Evolutionary conservation across 345 rosid species (phyloP).

Genomic region (Pugionium dolabratum): DNA sequence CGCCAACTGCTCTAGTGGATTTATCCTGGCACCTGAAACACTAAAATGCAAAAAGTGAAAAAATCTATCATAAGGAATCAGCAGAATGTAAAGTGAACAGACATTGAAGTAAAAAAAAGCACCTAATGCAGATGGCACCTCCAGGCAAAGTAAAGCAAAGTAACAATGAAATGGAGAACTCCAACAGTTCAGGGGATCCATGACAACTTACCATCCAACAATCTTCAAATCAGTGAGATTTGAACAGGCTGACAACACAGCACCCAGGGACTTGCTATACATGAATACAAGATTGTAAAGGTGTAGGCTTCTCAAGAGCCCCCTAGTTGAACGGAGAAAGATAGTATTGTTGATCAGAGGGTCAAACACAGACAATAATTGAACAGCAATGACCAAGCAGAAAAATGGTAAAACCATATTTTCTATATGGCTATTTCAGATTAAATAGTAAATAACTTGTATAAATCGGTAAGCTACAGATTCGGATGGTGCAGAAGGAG

Average conservation of each 20-base stretch:
- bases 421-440: not conserved
- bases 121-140: slow-evolving; percentile 6
- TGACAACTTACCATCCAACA: slow-evolving; percentile 76
- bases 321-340: slow-evolving; percentile 45
- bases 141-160: slow-evolving; percentile 12
- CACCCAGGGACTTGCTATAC: slow-evolving; percentile 57
- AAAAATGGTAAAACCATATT: slow-evolving; percentile 3
- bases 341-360: slow-evolving; percentile 20
- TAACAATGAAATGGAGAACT: slow-evolving; percentile 22
- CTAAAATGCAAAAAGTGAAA: slow-evolving; percentile 11
- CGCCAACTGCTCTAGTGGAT: slow-evolving; percentile 63
- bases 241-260: slow-evolving; percentile 66
- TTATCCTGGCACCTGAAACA: slow-evolving; percentile 42
- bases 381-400: not conserved
- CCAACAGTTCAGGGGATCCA: slow-evolving; percentile 3
- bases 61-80: slow-evolving; percentile 11
- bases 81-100: slow-evolving; percentile 3
- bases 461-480: no score
- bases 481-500: no score
- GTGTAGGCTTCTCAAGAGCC: slow-evolving; percentile 72
- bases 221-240: slow-evolving; percentile 80
- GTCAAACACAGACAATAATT: not conserved
- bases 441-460: not conserved
- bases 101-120: not conserved
- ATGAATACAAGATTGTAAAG: slow-evolving; percentile 68